Conservation (phyloP, 768 basidiomycete genomes). For the Suillus ampliporus region DNA sequence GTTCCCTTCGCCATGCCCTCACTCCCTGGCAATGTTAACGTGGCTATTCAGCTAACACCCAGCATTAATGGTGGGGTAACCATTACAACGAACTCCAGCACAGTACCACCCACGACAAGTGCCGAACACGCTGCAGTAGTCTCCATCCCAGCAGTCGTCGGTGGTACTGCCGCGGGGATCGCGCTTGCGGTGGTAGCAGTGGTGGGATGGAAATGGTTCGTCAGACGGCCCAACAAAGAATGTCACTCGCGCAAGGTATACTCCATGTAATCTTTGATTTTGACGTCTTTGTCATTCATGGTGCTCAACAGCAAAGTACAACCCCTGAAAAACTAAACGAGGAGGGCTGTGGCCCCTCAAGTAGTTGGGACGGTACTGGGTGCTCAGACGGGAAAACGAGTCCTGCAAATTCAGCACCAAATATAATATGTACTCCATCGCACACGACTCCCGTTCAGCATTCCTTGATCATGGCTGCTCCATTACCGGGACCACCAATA, state of each 20-base stretch:
- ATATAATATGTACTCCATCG: neutral
- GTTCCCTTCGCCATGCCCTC: slow-evolving; percentile 4
- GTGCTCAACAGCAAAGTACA: slow-evolving; percentile 1
- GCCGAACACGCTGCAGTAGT: slow-evolving; percentile 22
- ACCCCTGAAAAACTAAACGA: neutral
- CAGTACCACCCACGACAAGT: neutral
- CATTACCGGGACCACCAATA: neutral
- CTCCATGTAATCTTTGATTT: neutral
- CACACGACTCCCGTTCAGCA: neutral
- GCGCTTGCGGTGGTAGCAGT: slow-evolving; percentile 49
- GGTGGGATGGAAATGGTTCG: slow-evolving; percentile 49
- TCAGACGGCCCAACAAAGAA: neutral
- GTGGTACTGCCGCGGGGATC: slow-evolving; percentile 54
- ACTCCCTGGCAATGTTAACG: neutral
- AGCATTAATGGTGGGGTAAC: neutral
- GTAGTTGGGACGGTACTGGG: neutral
- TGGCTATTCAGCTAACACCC: neutral
- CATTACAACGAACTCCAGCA: neutral
- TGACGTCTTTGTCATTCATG: neutral
- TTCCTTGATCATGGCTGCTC: neutral
- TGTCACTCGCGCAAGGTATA: neutral
- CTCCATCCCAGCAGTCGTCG: slow-evolving; percentile 56
- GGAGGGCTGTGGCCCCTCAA: neutral
- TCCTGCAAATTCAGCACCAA: neutral
- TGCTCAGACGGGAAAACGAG: neutral